A percentile compares a stretch with the other conserved stretches of the same genome.
These are phyloP conservation scores for Talaromyces sp. DNA, from an alignment of 2,329 filamentous ascomycete species.

Conservation along the genomic window DNA sequence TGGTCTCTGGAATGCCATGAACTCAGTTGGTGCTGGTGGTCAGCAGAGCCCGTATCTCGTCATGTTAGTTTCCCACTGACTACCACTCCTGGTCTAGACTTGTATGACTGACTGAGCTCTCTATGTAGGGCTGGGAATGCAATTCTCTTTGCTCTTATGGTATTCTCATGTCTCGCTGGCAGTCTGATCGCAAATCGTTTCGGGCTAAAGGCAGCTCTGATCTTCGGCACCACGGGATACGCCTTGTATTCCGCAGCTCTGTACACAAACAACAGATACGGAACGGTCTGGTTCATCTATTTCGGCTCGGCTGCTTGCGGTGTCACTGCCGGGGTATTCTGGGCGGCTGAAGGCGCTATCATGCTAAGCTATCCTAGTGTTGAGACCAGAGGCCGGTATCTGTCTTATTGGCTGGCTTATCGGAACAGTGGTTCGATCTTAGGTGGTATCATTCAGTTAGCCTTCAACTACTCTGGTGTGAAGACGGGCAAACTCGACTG, in stretches of 20 bases:
- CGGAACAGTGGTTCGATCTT: neutral
- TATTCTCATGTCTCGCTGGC: neutral
- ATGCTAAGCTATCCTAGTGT: constrained; percentile 40
- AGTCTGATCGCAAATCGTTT: neutral
- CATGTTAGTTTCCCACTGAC: neutral
- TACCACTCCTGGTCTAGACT: neutral
- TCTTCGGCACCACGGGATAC: neutral
- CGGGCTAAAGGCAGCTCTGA: neutral
- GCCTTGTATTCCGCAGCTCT: neutral
- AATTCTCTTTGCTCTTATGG: neutral
- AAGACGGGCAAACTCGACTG: neutral
- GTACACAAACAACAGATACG: constrained; percentile 44
- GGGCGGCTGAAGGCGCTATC: constrained; percentile 48
- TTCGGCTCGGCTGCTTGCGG: constrained; percentile 44
- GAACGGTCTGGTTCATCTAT: constrained; percentile 51
- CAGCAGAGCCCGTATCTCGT: neutral
- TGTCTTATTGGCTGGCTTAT: neutral
- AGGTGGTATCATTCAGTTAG: neutral
- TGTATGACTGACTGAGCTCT: neutral
- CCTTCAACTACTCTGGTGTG: neutral
- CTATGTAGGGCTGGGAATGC: neutral
- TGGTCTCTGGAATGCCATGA: neutral
- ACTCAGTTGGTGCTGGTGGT: neutral
- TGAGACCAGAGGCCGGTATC: neutral
- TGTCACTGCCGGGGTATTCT: constrained; percentile 48